phyloP scores from a whole-genome alignment of 2,329 filamentous ascomycete genomes.

The Penicillium sp. region DNA sequence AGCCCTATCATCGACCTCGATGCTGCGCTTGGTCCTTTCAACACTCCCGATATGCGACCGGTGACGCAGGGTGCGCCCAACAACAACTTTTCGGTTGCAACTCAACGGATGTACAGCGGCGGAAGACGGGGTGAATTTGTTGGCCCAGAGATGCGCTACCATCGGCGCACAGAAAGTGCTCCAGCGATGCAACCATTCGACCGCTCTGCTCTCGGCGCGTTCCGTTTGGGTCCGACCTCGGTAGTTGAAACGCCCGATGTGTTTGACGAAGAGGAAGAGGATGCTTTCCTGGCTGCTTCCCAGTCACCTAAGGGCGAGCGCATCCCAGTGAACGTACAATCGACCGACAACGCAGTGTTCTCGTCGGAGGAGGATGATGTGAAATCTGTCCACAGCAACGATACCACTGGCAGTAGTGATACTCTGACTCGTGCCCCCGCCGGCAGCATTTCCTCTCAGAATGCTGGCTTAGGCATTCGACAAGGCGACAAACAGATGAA shows the following conservation, averaged over 20 bases:
- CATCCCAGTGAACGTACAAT: constrained; percentile 1
- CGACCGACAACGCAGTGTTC: constrained; percentile 7
- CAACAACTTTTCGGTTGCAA: constrained; percentile 41
- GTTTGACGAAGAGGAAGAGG: constrained; percentile 52
- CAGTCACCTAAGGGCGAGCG: constrained; percentile 26
- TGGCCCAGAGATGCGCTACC: constrained; percentile 50
- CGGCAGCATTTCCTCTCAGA: constrained; percentile 6
- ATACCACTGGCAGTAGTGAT: constrained; percentile 24
- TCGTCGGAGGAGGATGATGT: constrained; percentile 17
- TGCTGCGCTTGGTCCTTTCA: constrained; percentile 87
- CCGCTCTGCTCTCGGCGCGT: constrained; percentile 38
- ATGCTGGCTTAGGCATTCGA: constrained; percentile 33
- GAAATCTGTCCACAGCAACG: constrained; percentile 25
- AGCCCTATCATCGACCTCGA: constrained; percentile 87
- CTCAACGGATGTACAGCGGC: constrained; percentile 50
- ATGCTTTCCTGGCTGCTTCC: constrained; percentile 47
- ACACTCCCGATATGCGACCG: constrained; percentile 58
- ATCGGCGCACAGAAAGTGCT: constrained; percentile 51
- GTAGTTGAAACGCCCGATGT: constrained; percentile 46
- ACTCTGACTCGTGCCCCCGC: constrained; percentile 23
- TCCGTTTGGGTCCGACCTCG: constrained; percentile 39
- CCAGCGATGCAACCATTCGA: constrained; percentile 51
- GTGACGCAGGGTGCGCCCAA: constrained; percentile 28
- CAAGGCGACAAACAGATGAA: constrained; percentile 12
- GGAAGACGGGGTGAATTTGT: constrained; percentile 47